phyloP scores from a whole-genome alignment of 768 basidiomycete genomes.

The Boletus rubroflammeus region DNA sequence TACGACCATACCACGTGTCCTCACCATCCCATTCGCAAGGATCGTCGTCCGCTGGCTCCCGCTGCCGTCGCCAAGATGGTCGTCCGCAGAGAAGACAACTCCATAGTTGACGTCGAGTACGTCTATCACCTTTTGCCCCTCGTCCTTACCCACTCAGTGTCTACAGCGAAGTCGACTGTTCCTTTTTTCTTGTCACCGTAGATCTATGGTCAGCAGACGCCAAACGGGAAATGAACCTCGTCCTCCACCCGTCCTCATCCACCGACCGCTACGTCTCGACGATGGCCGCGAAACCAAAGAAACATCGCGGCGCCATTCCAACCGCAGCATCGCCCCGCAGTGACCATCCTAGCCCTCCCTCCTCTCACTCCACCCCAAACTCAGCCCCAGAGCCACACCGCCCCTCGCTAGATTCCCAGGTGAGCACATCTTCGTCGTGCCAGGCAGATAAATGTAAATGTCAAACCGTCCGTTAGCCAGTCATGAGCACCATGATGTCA shows the following conservation, averaged over 20 bases:
- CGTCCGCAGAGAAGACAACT: constrained; percentile 64
- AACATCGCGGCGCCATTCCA: constrained; percentile 32
- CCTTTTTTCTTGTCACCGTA: constrained; percentile 89
- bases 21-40: constrained; percentile 43
- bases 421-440: constrained; percentile 17
- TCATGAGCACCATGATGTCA: constrained; percentile 39
- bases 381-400: constrained; percentile 40
- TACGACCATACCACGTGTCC: constrained; percentile 4
- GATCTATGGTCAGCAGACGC: constrained; percentile 89
- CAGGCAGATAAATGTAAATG: neutral
- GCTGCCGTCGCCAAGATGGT: constrained; percentile 86
- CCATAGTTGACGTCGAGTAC: constrained; percentile 71
- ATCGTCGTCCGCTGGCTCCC: constrained; percentile 88
- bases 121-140: constrained; percentile 27
- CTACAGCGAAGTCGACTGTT: constrained; percentile 74
- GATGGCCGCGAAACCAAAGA: constrained; percentile 35
- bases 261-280: constrained; percentile 63
- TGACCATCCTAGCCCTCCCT: constrained; percentile 44
- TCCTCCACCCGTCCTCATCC: constrained; percentile 78
- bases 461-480: constrained; percentile 19
- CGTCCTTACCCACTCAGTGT: constrained; percentile 2
- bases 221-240: constrained; percentile 81
- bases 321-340: constrained; percentile 30
- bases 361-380: constrained; percentile 45
- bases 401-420: constrained; percentile 42